These are phyloP conservation scores for Rosa hybrid DNA, from an alignment of 331 rosid genomes.

Conservation along the genomic window DNA sequence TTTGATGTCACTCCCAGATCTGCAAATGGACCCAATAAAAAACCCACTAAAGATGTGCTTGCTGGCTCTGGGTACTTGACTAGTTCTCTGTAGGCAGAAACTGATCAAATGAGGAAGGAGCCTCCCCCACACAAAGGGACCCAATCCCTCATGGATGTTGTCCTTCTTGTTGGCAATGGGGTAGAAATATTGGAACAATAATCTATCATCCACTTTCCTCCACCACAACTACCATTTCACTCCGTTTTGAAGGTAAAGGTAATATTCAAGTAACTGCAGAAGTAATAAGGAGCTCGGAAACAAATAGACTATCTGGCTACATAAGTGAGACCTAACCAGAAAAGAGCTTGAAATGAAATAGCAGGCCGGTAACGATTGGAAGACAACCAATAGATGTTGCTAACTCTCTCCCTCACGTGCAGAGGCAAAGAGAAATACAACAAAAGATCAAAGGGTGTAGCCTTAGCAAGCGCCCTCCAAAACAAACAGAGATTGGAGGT, in stretches of 20 bases:
- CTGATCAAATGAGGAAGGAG: background rate
- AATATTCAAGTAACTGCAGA: background rate
- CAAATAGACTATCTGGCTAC: background rate
- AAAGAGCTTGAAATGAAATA: background rate
- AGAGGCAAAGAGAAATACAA: background rate
- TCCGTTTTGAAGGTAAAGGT: background rate
- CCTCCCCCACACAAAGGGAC: background rate
- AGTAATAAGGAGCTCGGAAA: background rate
- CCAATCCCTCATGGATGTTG: constrained; percentile 14
- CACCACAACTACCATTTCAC: background rate
- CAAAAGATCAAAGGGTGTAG: background rate
- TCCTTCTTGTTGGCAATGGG: constrained; percentile 9
- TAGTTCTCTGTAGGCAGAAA: background rate
- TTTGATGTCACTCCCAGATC: constrained; percentile 11
- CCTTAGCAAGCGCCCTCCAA: background rate
- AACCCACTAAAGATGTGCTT: background rate
- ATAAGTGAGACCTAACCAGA: background rate
- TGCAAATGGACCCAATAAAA: background rate
- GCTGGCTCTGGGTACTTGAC: background rate
- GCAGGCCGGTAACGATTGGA: background rate
- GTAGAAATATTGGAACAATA: background rate
- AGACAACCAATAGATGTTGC: background rate
- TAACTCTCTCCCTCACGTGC: background rate
- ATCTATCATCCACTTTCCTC: constrained; percentile 3
- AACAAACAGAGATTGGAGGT: background rate